Evolutionary conservation across 495 filamentous ascomycete genomes (phyloP), one percentile per base, ranked within the genome.

Genomic region (Oidiodendron maius): DNA sequence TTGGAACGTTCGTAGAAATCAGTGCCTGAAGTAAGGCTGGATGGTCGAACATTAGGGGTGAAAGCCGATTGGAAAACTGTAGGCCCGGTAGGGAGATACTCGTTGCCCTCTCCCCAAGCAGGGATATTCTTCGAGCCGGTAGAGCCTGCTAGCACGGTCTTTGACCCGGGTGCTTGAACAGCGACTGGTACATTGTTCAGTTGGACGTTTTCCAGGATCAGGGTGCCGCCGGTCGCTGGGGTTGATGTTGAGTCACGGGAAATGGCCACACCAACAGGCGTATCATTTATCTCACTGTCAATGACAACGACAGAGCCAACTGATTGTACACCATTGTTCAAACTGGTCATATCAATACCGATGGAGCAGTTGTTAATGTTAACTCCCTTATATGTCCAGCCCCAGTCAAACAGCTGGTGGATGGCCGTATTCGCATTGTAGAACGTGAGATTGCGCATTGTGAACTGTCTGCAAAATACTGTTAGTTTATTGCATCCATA

Each of bases 161-260:
- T 5, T 62, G 68, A n/a, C 55, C 38, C 62, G 12, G 71, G 63
- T 13, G 75, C 76, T 48, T 82, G 64, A 22, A 90, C 73, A 2
- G 80, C 84, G 25, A 39, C 42, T 18, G 40, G 43, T 1, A 51
- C 49, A 30, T 53, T 56, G 37, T 18, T 66, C 46, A 91, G 71
- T n/a, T 61, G 60, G 21, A 89, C 73, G 53, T 93, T 93, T 61
- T 90, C 85, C 17, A 81, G 55, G 20, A 78, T 67, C 32, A 78
- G 56, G 20, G 74, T 71, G 3, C 72, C 73, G 20, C 71, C 81
- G 0, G 75, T 74, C 37, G 66, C 68, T 5, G 68, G 72, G 10
- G 65, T 64, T 1, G 76, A 72, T 0, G 74, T 57, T 81, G 61
- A 3, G 74, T 75, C 36, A 79, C 56, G 38, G 13, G 45, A 22